These are phyloP conservation scores for Aspergillus phoenicis DNA, from an alignment of 2,329 filamentous ascomycete genomes.

Conservation along the genomic window DNA sequence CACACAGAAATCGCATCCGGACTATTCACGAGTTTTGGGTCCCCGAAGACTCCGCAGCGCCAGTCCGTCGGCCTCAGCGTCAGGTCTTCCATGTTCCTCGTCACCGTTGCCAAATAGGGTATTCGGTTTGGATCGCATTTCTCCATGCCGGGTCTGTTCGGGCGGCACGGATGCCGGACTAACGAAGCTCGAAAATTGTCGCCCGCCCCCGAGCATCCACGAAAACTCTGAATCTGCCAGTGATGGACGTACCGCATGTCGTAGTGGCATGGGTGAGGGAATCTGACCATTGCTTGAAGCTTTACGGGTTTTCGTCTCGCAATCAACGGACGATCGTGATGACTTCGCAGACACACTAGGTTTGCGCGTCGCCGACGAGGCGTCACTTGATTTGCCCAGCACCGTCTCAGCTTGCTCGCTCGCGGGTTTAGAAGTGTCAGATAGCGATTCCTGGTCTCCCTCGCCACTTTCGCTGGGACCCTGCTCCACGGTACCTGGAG, in stretches of 20 bases:
- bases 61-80: slow-evolving; percentile 42
- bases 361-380: slow-evolving; percentile 8
- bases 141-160: slow-evolving; percentile 44
- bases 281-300: slow-evolving; percentile 11
- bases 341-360: slow-evolving; percentile 7
- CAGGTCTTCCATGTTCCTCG: slow-evolving; percentile 32
- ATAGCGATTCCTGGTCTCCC: slow-evolving; percentile 3
- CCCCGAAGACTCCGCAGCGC: slow-evolving; percentile 44
- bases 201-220: slow-evolving; percentile 53
- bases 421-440: slow-evolving; percentile 1
- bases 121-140: slow-evolving; percentile 33
- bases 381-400: slow-evolving; percentile 5
- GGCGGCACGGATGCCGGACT: slow-evolving; percentile 48
- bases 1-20: background rate
- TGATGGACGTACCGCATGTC: slow-evolving; percentile 40
- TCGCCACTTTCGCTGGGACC: slow-evolving; percentile 9
- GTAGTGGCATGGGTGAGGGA: slow-evolving; percentile 26
- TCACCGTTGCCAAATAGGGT: slow-evolving; percentile 39
- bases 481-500: slow-evolving; percentile 23
- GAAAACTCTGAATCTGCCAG: slow-evolving; percentile 52
- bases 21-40: slow-evolving; percentile 19
- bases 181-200: slow-evolving; percentile 49
- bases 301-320: slow-evolving; percentile 9
- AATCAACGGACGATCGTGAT: slow-evolving; percentile 14
- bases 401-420: background rate